These are phyloP conservation scores for Mycotypha africana DNA, from an alignment of 371 early-diverging fungal genomes.

Conservation along the genomic window DNA sequence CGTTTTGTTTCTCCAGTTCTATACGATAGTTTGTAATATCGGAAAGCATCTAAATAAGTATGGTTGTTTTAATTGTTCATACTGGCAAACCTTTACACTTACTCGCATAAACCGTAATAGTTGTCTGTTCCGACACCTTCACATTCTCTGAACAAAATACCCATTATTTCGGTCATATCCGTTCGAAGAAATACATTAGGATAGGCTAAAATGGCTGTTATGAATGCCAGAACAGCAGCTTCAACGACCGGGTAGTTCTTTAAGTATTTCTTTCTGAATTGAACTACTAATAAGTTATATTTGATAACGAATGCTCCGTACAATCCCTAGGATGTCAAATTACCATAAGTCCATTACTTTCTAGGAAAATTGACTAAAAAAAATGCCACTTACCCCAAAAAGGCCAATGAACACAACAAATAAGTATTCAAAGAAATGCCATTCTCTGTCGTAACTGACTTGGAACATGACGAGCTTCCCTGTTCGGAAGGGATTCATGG, in stretches of 20 bases:
- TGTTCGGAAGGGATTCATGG: slow-evolving; percentile 89
- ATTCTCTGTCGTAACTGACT: slow-evolving; percentile 86
- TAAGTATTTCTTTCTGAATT: slow-evolving; percentile 62
- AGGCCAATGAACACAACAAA: slow-evolving; percentile 86
- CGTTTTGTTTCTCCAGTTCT: slow-evolving; percentile 23
- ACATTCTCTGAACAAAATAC: slow-evolving; percentile 85
- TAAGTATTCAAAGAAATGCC: slow-evolving; percentile 83
- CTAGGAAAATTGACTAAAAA: too few species aligned
- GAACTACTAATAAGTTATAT: slow-evolving; percentile 65
- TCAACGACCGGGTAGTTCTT: slow-evolving; percentile 67
- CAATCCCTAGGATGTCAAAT: slow-evolving; percentile 79
- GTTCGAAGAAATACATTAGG: slow-evolving; percentile 75
- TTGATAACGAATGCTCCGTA: slow-evolving; percentile 87
- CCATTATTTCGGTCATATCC: slow-evolving; percentile 85
- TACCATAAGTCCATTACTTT: not conserved
- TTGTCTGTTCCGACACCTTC: slow-evolving; percentile 46
- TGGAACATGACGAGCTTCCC: slow-evolving; percentile 95
- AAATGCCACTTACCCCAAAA: slow-evolving; percentile 63
- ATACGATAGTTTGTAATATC: too few species aligned
- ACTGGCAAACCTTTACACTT: slow-evolving; percentile 10
- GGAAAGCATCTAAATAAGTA: too few species aligned
- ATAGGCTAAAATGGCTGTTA: slow-evolving; percentile 75
- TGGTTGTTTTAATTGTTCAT: not conserved
- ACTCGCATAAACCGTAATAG: slow-evolving; percentile 65
- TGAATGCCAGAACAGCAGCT: slow-evolving; percentile 64